Evolutionary conservation across 2,329 filamentous ascomycete species (phyloP).

Genomic region (Bretziella fagacearum): DNA sequence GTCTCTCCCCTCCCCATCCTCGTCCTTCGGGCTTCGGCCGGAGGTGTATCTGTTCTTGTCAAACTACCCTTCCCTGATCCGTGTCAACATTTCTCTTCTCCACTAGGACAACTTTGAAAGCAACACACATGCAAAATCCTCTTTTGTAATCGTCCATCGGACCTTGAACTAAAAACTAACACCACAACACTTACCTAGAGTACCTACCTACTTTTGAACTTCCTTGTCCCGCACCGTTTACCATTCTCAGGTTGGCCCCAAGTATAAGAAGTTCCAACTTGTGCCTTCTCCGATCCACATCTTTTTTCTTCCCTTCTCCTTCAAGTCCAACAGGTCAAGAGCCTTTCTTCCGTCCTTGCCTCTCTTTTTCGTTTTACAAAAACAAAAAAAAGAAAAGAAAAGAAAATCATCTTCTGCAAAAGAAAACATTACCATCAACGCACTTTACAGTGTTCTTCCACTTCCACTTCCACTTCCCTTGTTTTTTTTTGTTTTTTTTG

Average conservation of each 20-base stretch:
- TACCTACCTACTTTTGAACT: too few relatives aligned
- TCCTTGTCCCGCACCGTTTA: too few relatives aligned
- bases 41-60: not conserved
- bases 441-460: not conserved
- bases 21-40: not conserved
- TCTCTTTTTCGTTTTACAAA: not conserved
- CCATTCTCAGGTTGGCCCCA: too few relatives aligned
- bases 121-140: too few relatives aligned
- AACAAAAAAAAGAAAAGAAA: not conserved
- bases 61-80: not conserved
- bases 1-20: not conserved
- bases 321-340: not conserved
- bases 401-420: not conserved
- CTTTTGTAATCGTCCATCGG: too few relatives aligned
- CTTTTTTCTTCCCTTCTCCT: constrained; percentile 1
- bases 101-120: too few relatives aligned
- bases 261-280: constrained; percentile 5
- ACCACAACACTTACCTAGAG: too few relatives aligned
- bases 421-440: not conserved
- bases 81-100: too few relatives aligned
- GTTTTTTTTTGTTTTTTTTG: not conserved
- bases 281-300: not conserved
- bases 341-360: constrained; percentile 2
- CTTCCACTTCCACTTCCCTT: not conserved
- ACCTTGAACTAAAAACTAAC: too few relatives aligned